Base-by-base conservation (phyloP, 352 stramenopile genomes). In the Globisporangium spinosum region DNA sequence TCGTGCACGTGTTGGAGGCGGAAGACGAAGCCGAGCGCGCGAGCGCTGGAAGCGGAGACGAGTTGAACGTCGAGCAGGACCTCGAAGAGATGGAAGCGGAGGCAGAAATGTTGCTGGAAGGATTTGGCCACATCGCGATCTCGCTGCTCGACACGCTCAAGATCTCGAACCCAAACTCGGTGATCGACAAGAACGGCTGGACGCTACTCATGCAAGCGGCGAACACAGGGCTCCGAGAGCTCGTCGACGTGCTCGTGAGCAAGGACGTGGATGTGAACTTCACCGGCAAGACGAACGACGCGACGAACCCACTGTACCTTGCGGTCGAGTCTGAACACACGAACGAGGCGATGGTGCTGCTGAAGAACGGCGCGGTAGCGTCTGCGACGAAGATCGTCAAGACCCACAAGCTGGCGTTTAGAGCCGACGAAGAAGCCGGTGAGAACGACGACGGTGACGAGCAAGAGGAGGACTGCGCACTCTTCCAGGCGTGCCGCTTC, bases 181-280 rank as follows among this genome's bases (percentile, higher is more conserved):
- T 92, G 17, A 65, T 91, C 40, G 87, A 94, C 71, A 79, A 83
- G 29, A 75, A 92, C 55, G 87, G 87, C 2, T 95, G 87, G 87
- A 94, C 87, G 62, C 73, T 95, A 59, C 73, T 95, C 54, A 95
- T 95, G 85, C 87, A 95, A 70, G 84, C 87, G 4, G 83, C 83
- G 20, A 95, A 93, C 75, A 89, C 75, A 22, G 85, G 85, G 1
- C 76, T 95, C 9, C 72, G 67, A 27, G 76, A 83, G 45, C 74
- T 95, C 32, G 65, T 78, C 34, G 71, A 91, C 51, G 79, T 79
- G 65, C 71, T 93, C 22, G 35, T 93, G 23, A 69, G 68, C 63
- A 73, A 72, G 56, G 73, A 80, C 54, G 81, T 75, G 20, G 76
- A 93, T 57, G 85, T 91, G 43, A 93, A 93, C 68, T 83, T 69